Base-by-base conservation (phyloP, 2,329 filamentous ascomycete genomes). In the Cercospora janseana region DNA sequence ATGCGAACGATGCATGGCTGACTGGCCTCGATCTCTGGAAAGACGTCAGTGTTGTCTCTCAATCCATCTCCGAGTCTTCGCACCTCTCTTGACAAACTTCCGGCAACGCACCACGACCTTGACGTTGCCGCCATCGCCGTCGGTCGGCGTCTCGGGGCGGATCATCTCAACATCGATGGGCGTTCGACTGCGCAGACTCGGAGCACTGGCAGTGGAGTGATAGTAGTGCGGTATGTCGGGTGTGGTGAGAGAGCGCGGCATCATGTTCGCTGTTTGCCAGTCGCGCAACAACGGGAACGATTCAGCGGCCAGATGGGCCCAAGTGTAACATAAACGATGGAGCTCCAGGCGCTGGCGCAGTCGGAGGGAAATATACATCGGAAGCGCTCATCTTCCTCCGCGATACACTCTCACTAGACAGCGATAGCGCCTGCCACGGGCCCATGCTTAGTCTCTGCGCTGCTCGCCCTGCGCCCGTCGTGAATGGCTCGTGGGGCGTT, bases 1-100 rank as follows among this genome's bases (percentile, higher is more conserved):
- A 98, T 98, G 56, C 83, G 79, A 59, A 98, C 86, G 34, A 98
- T 79, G 68, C 93, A 97, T 76, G 86, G 78, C 54, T 90, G 86
- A 48, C 83, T 80, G 64, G 87, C 83, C 47, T 94, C 82, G 63
- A 86, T 79, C 69, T 98, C 93, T 97, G 66, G 5, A 21, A 10
- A 7, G 24, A 3, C 2, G 9, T 38, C 18, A 38, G 18, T n/a
- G 13, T 13, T 21, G 4, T 23, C 8, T 3, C 10, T 18, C 32
- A 20, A 7, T 6, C 34, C 18, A n/a, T 6, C 23, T 6, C 4
- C 1, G 13, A 6, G 10, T 28, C 41, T 46, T 16, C 54, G 10
- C 61, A 74, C 74, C 74, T 71, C 74, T 64, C 58, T 65, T 66
- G 34, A 77, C 60, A 59, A 76, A 76, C 44, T 72, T 73, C 52